Conservation (phyloP, 1,284 basidiomycete species). For the Pyrrhoderma lamaoense region DNA sequence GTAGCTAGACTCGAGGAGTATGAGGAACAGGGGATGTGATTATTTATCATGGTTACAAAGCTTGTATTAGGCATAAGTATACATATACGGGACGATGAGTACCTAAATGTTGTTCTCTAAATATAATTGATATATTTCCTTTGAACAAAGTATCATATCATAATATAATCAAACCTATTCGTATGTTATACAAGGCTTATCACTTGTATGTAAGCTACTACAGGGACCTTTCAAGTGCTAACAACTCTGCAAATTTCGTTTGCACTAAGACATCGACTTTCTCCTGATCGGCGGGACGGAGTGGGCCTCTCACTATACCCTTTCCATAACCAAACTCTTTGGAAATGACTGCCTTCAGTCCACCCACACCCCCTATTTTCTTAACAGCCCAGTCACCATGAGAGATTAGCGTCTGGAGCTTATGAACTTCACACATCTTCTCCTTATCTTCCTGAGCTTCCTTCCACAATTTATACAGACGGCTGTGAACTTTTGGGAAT, state of each 20-base stretch:
- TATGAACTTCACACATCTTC: constrained; percentile 56
- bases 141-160: no score
- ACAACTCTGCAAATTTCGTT: constrained; percentile 47
- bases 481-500: constrained; percentile 64
- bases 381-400: constrained; percentile 69
- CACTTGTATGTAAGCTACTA: constrained; percentile 20
- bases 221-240: constrained; percentile 54
- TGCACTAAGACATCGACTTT: constrained; percentile 33
- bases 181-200: no score
- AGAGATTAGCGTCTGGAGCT: constrained; percentile 61
- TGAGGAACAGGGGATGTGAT: constrained; percentile 28
- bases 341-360: constrained; percentile 62
- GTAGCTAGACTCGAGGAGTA: constrained; percentile 39
- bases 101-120: no score
- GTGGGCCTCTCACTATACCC: constrained; percentile 49
- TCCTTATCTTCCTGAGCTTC: constrained; percentile 21
- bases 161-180: no score
- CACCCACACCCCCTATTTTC: constrained; percentile 65
- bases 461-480: constrained; percentile 52
- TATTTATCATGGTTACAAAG: not conserved
- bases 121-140: no score
- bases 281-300: constrained; percentile 38
- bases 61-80: no score
- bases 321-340: constrained; percentile 66
- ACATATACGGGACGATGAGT: no score